Evolutionary conservation across 2,329 filamentous ascomycete genomes (phyloP).

Genomic region (Eutypella sp.): DNA sequence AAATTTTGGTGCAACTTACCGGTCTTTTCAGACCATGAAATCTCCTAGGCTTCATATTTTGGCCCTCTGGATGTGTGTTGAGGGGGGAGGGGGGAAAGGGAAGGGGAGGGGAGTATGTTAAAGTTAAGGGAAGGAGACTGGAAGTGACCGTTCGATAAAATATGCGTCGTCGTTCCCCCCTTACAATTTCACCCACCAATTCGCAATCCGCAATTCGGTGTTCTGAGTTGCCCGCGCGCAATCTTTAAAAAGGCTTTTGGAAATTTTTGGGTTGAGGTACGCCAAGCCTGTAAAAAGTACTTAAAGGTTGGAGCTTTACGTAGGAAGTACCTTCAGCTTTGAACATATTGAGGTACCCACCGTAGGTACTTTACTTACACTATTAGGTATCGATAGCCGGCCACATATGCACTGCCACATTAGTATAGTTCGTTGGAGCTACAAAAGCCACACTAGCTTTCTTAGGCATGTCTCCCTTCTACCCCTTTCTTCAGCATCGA

Average conservation of each 20-base stretch:
- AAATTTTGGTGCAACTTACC: slow-evolving; percentile 40
- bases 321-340: too few relatives aligned
- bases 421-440: too few relatives aligned
- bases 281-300: too few relatives aligned
- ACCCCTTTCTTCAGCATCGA: too few relatives aligned
- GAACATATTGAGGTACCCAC: background rate
- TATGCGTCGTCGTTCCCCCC: background rate
- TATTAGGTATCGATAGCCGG: background rate
- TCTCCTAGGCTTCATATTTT: slow-evolving; percentile 53
- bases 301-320: too few relatives aligned
- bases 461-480: too few relatives aligned
- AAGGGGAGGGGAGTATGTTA: too few relatives aligned
- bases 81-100: background rate
- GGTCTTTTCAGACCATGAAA: slow-evolving; percentile 64
- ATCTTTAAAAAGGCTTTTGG: background rate
- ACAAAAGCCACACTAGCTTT: too few relatives aligned
- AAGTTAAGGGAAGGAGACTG: too few relatives aligned
- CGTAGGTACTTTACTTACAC: background rate
- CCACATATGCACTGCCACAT: background rate
- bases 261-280: background rate
- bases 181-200: background rate
- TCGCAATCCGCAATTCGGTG: background rate
- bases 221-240: background rate
- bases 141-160: too few relatives aligned
- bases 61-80: slow-evolving; percentile 9